phyloP scores from a whole-genome alignment of 2,329 filamentous ascomycete species.

The Hypoxylon sp. region DNA sequence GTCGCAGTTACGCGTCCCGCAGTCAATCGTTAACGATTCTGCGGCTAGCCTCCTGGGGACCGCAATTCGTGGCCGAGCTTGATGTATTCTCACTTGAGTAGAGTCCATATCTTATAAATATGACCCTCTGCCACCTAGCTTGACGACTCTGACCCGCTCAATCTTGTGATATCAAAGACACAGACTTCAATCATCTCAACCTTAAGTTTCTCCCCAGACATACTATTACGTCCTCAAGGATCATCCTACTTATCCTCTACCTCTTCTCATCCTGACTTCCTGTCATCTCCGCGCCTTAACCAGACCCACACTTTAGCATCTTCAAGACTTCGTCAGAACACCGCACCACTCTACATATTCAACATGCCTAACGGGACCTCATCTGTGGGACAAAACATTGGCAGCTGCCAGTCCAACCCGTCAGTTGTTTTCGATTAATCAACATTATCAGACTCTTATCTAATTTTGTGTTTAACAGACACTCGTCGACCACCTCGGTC shows the following conservation, averaged over 20 bases:
- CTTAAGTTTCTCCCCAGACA: neutral
- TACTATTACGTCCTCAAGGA: neutral
- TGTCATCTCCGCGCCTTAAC: neutral
- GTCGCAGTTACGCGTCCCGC: slow-evolving; percentile 22
- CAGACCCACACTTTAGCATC: neutral
- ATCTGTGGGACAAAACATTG: slow-evolving; percentile 22
- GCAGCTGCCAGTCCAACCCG: slow-evolving; percentile 23
- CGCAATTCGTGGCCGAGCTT: slow-evolving; percentile 7
- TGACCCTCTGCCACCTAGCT: slow-evolving; percentile 14
- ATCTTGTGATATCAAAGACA: slow-evolving; percentile 16
- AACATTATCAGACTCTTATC: neutral
- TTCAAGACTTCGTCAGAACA: slow-evolving; percentile 1
- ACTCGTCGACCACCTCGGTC: slow-evolving; percentile 24
- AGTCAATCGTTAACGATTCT: slow-evolving; percentile 19
- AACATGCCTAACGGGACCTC: slow-evolving; percentile 32
- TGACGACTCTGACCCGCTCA: slow-evolving; percentile 1
- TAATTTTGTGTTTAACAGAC: slow-evolving; percentile 37
- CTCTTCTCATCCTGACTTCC: neutral
- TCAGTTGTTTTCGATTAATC: slow-evolving; percentile 18
- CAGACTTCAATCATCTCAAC: neutral
- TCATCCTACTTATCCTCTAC: neutral
- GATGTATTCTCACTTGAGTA: slow-evolving; percentile 16
- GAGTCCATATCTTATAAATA: slow-evolving; percentile 30
- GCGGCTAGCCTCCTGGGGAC: slow-evolving; percentile 5
- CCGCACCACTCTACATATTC: slow-evolving; percentile 21